Conservation (phyloP, 495 filamentous ascomycete genomes). For the Penicillium daleae region DNA sequence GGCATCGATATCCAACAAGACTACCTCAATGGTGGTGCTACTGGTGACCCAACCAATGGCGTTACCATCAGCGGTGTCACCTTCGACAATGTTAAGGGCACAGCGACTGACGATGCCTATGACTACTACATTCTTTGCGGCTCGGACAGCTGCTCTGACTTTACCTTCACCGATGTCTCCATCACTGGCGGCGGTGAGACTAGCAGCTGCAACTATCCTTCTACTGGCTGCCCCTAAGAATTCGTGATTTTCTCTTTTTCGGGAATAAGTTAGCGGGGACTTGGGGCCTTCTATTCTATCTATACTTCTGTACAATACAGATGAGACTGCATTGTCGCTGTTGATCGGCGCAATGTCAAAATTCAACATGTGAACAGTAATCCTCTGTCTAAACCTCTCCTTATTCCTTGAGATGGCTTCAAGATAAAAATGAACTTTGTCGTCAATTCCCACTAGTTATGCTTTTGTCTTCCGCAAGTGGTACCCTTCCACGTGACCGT, state of each 20-base stretch:
- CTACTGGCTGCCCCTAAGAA: constrained; percentile 27
- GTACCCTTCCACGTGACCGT: constrained; percentile 41
- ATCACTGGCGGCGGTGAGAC: constrained; percentile 45
- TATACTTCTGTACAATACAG: neutral
- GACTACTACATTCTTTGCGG: constrained; percentile 57
- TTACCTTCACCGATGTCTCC: constrained; percentile 41
- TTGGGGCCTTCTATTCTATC: constrained; percentile 3
- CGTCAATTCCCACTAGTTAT: neutral
- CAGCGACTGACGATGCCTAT: constrained; percentile 31
- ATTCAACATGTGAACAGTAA: neutral
- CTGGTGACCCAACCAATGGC: constrained; percentile 48
- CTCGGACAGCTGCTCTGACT: constrained; percentile 46
- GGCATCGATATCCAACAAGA: constrained; percentile 55
- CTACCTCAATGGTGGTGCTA: constrained; percentile 53
- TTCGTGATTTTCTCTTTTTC: neutral
- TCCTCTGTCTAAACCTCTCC: neutral
- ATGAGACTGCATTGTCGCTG: constrained; percentile 3
- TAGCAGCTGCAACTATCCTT: constrained; percentile 47
- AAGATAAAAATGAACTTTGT: neutral
- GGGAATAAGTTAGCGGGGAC: neutral
- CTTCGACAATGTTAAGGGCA: constrained; percentile 48
- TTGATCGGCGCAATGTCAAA: constrained; percentile 4
- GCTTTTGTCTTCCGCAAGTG: constrained; percentile 13
- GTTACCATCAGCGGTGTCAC: constrained; percentile 44
- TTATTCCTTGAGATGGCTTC: neutral